A percentile compares a stretch with the other conserved stretches of the same genome.
These are phyloP conservation scores for Stagonosporopsis vannaccii DNA, from an alignment of 2,329 filamentous ascomycete genomes.

Conservation along the genomic window DNA sequence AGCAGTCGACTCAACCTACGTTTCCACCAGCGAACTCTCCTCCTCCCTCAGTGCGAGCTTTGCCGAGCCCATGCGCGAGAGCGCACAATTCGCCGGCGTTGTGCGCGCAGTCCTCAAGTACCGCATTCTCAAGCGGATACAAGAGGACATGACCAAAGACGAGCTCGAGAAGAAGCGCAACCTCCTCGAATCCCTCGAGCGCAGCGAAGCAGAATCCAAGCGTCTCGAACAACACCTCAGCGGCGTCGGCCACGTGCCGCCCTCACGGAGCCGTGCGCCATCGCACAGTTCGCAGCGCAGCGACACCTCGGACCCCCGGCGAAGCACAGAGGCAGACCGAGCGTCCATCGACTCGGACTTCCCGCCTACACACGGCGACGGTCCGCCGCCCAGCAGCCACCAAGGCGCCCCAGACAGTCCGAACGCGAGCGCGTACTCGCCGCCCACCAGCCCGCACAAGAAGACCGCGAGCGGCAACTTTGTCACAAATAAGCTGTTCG, in stretches of 20 bases:
- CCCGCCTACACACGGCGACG: conserved; percentile 83
- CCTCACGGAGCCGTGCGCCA: conserved; percentile 72
- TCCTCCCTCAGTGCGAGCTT: conserved; percentile 89
- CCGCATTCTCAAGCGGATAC: conserved; percentile 89
- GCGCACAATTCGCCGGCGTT: conserved; percentile 94
- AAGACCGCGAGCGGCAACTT: conserved; percentile 84
- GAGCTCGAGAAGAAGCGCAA: conserved; percentile 87
- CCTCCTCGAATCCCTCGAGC: conserved; percentile 86
- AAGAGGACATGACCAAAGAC: conserved; percentile 96
- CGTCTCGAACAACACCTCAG: conserved; percentile 93
- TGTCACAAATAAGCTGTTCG: conserved; percentile 92
- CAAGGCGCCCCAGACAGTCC: conserved; percentile 67
- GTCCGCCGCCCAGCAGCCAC: conserved; percentile 67
- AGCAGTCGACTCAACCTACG: conserved; percentile 93
- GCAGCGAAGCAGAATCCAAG: conserved; percentile 89
- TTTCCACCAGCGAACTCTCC: conserved; percentile 91
- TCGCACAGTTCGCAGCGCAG: conserved; percentile 60
- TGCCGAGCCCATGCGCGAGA: conserved; percentile 97
- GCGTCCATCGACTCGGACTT: conserved; percentile 97
- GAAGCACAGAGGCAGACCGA: conserved; percentile 71
- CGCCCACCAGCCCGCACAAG: conserved; percentile 63
- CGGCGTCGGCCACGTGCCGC: conserved; percentile 68
- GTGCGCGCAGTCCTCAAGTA: conserved; percentile 89
- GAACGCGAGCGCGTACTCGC: conserved; percentile 28
- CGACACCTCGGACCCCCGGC: conserved; percentile 42